Percentiles rank a stretch among this genome's conserved stretches.
Evolutionary conservation across 306 rosid species (phyloP).

Genomic region (Lathyrus aphaca): DNA sequence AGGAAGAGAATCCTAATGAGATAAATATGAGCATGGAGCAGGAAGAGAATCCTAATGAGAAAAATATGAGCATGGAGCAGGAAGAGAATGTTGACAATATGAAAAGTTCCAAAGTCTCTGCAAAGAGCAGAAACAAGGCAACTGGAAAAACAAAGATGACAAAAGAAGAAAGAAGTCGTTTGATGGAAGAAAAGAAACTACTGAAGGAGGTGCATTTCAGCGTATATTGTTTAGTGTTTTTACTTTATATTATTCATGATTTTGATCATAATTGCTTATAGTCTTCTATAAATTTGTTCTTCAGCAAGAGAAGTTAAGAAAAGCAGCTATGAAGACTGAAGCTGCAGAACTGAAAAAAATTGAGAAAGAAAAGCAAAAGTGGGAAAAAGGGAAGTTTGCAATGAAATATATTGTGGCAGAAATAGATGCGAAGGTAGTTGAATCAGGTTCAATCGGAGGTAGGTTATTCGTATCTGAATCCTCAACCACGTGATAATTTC

Average conservation of each 20-base stretch:
- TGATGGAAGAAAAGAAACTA: constrained; percentile 81
- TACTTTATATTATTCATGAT: constrained; percentile 26
- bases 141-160: constrained; percentile 61
- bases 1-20: constrained; percentile 45
- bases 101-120: constrained; percentile 44
- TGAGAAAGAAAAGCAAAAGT: constrained; percentile 81
- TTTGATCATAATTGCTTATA: constrained; percentile 34
- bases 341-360: constrained; percentile 73
- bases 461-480: constrained; percentile 33
- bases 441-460: constrained; percentile 91
- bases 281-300: constrained; percentile 19
- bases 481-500: constrained; percentile 23
- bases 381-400: constrained; percentile 92
- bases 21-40: constrained; percentile 51
- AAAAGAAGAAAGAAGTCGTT: constrained; percentile 68
- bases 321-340: constrained; percentile 84
- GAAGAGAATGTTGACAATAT: constrained; percentile 38
- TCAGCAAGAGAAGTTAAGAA: constrained; percentile 84
- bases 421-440: constrained; percentile 84
- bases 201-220: constrained; percentile 64
- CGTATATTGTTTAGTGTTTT: constrained; percentile 29
- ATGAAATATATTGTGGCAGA: constrained; percentile 80
- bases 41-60: constrained; percentile 47
- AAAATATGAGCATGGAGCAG: constrained; percentile 49
- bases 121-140: constrained; percentile 44